phyloP scores from a whole-genome alignment of 768 basidiomycete species.

The Russula sp. region DNA sequence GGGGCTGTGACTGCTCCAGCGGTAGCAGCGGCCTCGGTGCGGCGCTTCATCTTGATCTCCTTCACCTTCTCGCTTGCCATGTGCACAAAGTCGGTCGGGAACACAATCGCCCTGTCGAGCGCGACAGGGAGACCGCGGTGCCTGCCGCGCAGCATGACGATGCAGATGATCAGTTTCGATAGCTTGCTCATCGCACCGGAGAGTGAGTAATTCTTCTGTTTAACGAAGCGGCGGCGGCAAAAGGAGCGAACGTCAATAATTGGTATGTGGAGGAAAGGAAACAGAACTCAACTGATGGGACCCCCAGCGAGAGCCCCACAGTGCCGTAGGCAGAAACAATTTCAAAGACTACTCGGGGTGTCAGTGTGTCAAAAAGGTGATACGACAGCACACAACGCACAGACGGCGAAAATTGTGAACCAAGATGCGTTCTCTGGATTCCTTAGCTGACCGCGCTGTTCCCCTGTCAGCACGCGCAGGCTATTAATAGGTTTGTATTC shows the following conservation, averaged over 20 bases:
- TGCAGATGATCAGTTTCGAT: constrained; percentile 65
- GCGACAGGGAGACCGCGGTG: constrained; percentile 68
- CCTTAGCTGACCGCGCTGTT: constrained; percentile 30
- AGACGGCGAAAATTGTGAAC: constrained; percentile 40
- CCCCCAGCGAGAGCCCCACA: constrained; percentile 42
- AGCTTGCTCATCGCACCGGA: constrained; percentile 54
- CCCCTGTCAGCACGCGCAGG: not conserved
- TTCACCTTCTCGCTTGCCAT: constrained; percentile 8
- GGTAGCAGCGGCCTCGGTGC: not conserved
- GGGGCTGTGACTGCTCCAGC: not conserved
- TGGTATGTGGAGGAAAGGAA: constrained; percentile 32
- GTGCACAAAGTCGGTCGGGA: constrained; percentile 14
- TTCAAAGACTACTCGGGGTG: constrained; percentile 12
- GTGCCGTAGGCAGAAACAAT: constrained; percentile 27
- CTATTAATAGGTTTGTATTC: not conserved
- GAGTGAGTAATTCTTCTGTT: constrained; percentile 36
- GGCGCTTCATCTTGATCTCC: constrained; percentile 4
- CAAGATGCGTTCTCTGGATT: constrained; percentile 29
- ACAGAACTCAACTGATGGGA: constrained; percentile 32
- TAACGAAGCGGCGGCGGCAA: not conserved
- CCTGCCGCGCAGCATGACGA: constrained; percentile 74
- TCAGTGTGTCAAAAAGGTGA: constrained; percentile 30
- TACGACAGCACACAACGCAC: constrained; percentile 15
- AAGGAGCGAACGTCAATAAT: constrained; percentile 26
- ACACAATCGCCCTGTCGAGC: constrained; percentile 48